Evolutionary conservation across 164 flowering plant genomes (phyloP), one percentile per base, ranked within the genome.

Genomic region (Saururus chinensis): DNA sequence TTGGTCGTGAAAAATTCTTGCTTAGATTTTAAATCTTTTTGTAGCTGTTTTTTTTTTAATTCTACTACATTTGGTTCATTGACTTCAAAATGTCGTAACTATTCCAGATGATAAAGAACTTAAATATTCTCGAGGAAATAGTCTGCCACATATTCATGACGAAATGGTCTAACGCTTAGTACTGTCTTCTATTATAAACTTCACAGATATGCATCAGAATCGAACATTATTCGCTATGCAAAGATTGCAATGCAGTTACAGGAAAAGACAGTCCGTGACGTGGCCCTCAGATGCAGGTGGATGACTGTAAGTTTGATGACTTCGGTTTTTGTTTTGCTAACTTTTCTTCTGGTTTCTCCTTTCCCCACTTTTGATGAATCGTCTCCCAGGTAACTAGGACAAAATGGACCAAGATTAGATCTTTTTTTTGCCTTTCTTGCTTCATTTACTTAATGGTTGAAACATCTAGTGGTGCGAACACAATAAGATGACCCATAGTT

Each of bases 221-320:
- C 76, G 24, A 64, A 0, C 60, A 41, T 83, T 53, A 26, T 70
- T 57, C 76, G 82, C 11, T 85, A 79, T 77, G 86, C 89, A 40
- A 82, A 77, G 69, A 82, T 87, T 66, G 90, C 95, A 1, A 56
- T 77, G 80, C 70, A 42, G 42, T 73, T 87, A 14, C 77, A 68
- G 16, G 75, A 78, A 45, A 87, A 87, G 75, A 82, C 83, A 9
- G 80, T 81, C 0, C 70, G 95, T 25, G 95, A 87, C 77, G 84
- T 85, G 48, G 95, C 95, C 19, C 60, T 87, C 58, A 85, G 91
- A 26, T 74, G 77, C 69, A 74, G 80, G 70, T 87, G 88, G 90
- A 83, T 83, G 88, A 73, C 66, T 59, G 95, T 87, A 68, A 79
- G 90, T 73, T 71, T 37, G 45, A 17, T 35, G 5, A 23, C 24